Evolutionary conservation across 2,329 filamentous ascomycete genomes (phyloP), one percentile per base, ranked within the genome.

Genomic region (Fusarium sp.): DNA sequence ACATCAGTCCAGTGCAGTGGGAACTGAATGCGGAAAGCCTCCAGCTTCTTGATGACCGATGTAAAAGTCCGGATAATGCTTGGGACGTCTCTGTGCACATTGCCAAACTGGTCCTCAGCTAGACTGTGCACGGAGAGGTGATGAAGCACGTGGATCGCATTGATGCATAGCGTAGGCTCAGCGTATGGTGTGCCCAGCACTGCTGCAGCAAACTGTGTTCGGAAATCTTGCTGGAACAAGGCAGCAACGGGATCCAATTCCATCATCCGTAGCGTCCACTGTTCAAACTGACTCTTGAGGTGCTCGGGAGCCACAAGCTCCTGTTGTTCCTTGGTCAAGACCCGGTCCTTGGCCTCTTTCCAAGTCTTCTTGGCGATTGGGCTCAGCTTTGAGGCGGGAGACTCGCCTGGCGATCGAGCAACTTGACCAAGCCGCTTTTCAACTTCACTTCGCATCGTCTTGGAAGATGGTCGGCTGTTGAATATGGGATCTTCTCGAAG

Each of bases 71-170:
- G 85, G 46, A 97, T 86, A 53, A 96, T 88, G 44, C 78, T 78
- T 1, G 91, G 86, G 3, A 98, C 87, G 64, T 95, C 91, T 39
- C 88, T 83, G 65, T 96, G 90, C n/a, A 96, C 94, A 67, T 91
- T 91, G 12, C 94, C 94, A 72, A 88, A 95, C 42, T 84, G 84
- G 73, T 98, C 94, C 75, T 98, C 93, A 4, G 81, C 80, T 50
- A 97, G 77, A 75, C 91, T 94, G 61, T 85, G 85, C 5, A 92
- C 84, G 1, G 91, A 85, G 26, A 98, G 81, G 45, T 84, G 82
- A 11, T 86, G 87, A 35, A 95, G 78, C 1, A 89, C 85, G 57
- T 88, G 86, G n/a, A 88, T 82, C 2, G 91, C 90, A 72, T 94
- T 88, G 46, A 90, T 77, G 65, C 92, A 89, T 13, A 90, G 78